Conservation (phyloP, 352 stramenopile genomes). For the Pythium apleroticum region DNA sequence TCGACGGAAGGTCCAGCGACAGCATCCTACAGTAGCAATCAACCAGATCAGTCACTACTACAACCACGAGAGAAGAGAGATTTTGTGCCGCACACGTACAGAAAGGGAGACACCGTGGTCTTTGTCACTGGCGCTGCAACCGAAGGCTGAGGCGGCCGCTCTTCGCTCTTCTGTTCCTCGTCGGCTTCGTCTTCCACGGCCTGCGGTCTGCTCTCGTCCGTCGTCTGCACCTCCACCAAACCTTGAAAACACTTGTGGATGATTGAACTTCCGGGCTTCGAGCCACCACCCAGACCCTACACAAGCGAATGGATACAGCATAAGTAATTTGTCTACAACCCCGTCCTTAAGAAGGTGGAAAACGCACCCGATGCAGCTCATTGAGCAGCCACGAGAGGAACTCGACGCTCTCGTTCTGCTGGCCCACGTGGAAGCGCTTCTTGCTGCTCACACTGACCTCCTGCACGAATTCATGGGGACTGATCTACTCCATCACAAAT, state of each 20-base stretch:
- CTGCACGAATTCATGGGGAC: constrained; percentile 97
- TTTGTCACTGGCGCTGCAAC: constrained; percentile 26
- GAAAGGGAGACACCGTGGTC: constrained; percentile 56
- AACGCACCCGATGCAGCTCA: constrained; percentile 86
- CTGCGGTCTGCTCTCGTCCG: constrained; percentile 50
- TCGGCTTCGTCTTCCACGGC: constrained; percentile 34
- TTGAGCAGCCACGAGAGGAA: constrained; percentile 98
- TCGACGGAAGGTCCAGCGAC: constrained; percentile 96
- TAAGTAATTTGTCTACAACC: neutral
- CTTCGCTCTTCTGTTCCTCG: constrained; percentile 25
- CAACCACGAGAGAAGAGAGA: neutral
- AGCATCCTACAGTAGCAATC: constrained; percentile 80
- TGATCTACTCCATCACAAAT: constrained; percentile 51
- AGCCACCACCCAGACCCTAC: constrained; percentile 79
- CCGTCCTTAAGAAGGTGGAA: neutral
- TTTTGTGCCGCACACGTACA: constrained; percentile 40
- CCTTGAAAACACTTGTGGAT: constrained; percentile 97
- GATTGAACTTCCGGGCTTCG: constrained; percentile 89
- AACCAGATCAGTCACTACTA: neutral
- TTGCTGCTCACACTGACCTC: constrained; percentile 94
- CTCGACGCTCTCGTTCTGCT: constrained; percentile 94
- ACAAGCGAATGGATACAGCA: neutral
- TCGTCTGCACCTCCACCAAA: constrained; percentile 91
- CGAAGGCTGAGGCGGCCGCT: constrained; percentile 1
- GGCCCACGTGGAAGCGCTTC: constrained; percentile 95